phyloP scores from a whole-genome alignment of 2,329 filamentous ascomycete species.

The Daldinia eschscholtzii region DNA sequence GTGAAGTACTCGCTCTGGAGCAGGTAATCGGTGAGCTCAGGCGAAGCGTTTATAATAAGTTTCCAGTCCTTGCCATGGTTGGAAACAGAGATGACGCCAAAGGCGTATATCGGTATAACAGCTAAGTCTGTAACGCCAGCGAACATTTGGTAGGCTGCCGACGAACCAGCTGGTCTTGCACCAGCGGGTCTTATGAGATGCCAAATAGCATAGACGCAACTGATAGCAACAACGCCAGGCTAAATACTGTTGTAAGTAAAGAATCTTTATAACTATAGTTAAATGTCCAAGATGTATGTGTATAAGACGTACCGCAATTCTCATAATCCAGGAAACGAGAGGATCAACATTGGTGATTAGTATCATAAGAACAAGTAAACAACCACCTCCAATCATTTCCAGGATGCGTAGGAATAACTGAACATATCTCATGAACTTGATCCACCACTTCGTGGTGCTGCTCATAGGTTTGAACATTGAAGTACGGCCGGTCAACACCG shows the following conservation, averaged over 20 bases:
- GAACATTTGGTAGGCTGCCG: conserved; percentile 91
- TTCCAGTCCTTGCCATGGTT: conserved; percentile 69
- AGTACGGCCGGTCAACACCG: conserved; percentile 72
- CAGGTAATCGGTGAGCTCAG: conserved; percentile 69
- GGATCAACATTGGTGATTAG: conserved; percentile 76
- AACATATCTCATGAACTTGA: conserved; percentile 75
- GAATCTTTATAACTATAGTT: neutral
- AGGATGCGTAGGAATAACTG: conserved; percentile 77
- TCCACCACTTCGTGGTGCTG: conserved; percentile 74
- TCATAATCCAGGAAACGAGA: conserved; percentile 79
- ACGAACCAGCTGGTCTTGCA: conserved; percentile 80
- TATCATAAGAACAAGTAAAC: conserved; percentile 80
- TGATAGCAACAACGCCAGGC: conserved; percentile 80
- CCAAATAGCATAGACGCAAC: conserved; percentile 82
- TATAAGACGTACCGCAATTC: conserved; percentile 74
- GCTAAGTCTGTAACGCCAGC: conserved; percentile 77
- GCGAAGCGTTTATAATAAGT: conserved; percentile 71
- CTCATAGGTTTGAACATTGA: conserved; percentile 75
- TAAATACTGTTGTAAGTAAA: conserved; percentile 55
- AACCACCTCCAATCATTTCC: conserved; percentile 76
- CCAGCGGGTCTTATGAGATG: conserved; percentile 80
- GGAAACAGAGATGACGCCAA: conserved; percentile 62
- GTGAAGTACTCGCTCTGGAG: conserved; percentile 76
- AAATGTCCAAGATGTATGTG: neutral
- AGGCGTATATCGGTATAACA: conserved; percentile 68